phyloP scores from a whole-genome alignment of 331 rosid genomes.

The Quercus tomentella region DNA sequence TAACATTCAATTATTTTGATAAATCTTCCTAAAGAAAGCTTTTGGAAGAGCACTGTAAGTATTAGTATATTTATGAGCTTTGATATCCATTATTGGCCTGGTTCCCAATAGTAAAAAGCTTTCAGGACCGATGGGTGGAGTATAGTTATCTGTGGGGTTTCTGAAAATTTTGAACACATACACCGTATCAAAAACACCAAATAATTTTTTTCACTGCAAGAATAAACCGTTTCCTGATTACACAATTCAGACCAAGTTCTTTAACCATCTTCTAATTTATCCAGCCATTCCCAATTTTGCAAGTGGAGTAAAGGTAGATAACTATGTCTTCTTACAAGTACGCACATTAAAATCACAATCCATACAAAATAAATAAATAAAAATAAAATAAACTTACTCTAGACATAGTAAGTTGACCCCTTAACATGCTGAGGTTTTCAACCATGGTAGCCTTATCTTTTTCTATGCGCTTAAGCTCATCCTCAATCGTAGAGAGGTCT shows the following conservation, averaged over 20 bases:
- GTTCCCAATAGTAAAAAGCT: background rate
- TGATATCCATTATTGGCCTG: background rate
- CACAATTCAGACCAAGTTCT: background rate
- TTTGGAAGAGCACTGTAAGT: background rate
- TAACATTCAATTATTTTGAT: background rate
- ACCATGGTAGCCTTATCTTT: slow-evolving; percentile 73
- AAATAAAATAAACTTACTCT: slow-evolving; percentile 54
- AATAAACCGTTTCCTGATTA: background rate
- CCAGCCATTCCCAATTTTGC: background rate
- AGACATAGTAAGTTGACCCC: slow-evolving; percentile 79
- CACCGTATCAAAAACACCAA: background rate
- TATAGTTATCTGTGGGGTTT: background rate
- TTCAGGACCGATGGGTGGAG: background rate
- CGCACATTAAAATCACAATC: background rate
- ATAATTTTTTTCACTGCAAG: background rate
- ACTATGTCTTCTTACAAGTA: background rate
- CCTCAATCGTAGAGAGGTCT: slow-evolving; percentile 83
- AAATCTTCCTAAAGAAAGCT: background rate
- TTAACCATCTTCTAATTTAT: background rate
- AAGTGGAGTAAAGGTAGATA: background rate
- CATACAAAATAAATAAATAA: background rate
- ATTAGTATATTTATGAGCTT: background rate
- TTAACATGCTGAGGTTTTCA: slow-evolving; percentile 74
- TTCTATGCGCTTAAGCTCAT: slow-evolving; percentile 83
- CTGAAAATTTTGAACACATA: background rate